Base-by-base conservation (phyloP, 345 rosid genomes). In the Linum tenue region DNA sequence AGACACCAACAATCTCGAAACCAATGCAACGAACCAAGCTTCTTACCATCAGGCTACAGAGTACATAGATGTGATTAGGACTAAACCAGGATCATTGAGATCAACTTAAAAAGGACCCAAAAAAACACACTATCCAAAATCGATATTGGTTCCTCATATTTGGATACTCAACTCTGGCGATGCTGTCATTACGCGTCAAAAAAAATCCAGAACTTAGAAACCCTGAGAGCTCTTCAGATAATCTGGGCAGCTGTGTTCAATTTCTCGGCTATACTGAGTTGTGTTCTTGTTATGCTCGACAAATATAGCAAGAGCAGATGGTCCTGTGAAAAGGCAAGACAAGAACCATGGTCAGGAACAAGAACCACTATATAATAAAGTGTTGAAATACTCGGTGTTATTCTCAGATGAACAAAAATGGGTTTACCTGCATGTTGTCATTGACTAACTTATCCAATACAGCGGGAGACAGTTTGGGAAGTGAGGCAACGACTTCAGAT, bases 271-370 rank as follows among this genome's bases (percentile, higher is more conserved):
- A 90, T 67, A 77, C 91, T 80, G 68, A 90, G 84, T 73, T 88
- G 99, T 69, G 99, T 94, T 77, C 97, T 88, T 8, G 88, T 82
- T 77, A 94, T 83, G 86, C 95, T 88, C 22, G 99, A 84, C 69
- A 94, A 78, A 68, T 90, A 90, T 42, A 94, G 81, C 77, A 94
- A 67, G 36, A 94, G 81, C 71, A 94, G 74, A 56, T 88, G 86
- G 72, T 94, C 97, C 97, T 90, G 83, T 15, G 55, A 60, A 68
- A 66, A 60, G 15, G 65, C 68, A 56, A 43, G 36, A 1, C 56
- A 41, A 66, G 6, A 50, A 36, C 5, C 16, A 1, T 1, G 15
- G 35, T 12, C 3, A 41, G 55, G 38, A 9, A 15, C 10, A 31
- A 12, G 60, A 22, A 57, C 35, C 7, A 22, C 31, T 22, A 22